Base-by-base conservation (phyloP, 352 stramenopile species). In the Paralagenidium karlingii region DNA sequence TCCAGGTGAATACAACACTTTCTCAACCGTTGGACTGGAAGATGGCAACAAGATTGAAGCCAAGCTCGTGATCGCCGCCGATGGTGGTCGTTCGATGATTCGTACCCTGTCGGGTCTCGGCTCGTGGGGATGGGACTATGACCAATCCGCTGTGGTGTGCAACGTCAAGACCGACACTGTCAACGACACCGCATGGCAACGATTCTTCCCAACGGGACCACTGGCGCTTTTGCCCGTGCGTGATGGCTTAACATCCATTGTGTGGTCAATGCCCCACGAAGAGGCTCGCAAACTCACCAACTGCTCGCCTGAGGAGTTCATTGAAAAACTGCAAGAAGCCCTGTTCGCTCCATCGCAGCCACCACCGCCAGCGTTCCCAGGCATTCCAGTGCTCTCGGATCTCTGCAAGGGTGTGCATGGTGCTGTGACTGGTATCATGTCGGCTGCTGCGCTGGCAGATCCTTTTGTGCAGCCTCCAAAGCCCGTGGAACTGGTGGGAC, bases 121-220 rank as follows among this genome's bases (percentile, higher is more conserved):
- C 43, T 92, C 78, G 3, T 96, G 78, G 74, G 86, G 82, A 33
- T 96, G 82, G 82, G 74, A 88, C 46, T 96, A 96, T 57, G 82
- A 92, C 52, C 86, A 96, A 48, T 66, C 91, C 38, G 86, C 82
- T 0, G 68, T 96, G 15, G 86, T 96, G n/a, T 75, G 76, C 3
- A 95, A 82, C 9, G 77, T 96, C 45, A 90, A 87, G 65, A 91
- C 71, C 3, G 74, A 83, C 45, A 41, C 55, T n/a, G 50, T 64
- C 18, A 83, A 82, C 49, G 55, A 73, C 38, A 94, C 82, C 26
- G 85, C 86, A 21, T 96, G 78, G 71, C 86, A 96, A 59, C 69
- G 76, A 25, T 96, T 95, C 58, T 91, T 92, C 49, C 81, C 81
- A 8, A 83, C 71, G 8, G 84, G 84, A 3, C 86, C 84, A 10